Conservation (phyloP, 805 yeast genomes). For the Candida stauntonica region DNA sequence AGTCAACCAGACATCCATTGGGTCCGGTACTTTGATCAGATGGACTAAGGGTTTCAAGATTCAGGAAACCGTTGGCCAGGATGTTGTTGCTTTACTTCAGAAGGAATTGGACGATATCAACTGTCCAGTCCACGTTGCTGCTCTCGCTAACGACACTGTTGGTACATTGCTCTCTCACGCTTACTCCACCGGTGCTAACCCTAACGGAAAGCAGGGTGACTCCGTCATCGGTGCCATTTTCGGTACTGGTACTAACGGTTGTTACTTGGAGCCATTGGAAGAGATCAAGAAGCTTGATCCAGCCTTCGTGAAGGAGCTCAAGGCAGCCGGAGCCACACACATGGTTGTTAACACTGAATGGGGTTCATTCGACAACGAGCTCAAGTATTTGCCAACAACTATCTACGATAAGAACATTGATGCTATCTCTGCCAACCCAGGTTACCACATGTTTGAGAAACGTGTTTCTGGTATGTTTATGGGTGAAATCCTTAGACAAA, state of each 20-base stretch:
- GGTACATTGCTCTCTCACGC: constrained; percentile 90
- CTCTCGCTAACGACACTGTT: constrained; percentile 93
- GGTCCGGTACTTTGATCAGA: constrained; percentile 76
- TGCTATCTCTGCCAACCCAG: constrained; percentile 69
- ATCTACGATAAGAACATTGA: constrained; percentile 74
- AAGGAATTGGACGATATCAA: constrained; percentile 54
- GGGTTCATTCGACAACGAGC: constrained; percentile 93
- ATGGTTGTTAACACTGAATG: constrained; percentile 96
- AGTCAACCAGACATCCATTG: constrained; percentile 75
- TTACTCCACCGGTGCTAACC: constrained; percentile 56
- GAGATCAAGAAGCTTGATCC: constrained; percentile 72
- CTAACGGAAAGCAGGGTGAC: constrained; percentile 58
- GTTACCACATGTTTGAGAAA: constrained; percentile 89
- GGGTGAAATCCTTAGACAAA: constrained; percentile 82
- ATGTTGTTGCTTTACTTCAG: constrained; percentile 74
- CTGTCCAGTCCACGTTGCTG: constrained; percentile 69
- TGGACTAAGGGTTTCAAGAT: constrained; percentile 97
- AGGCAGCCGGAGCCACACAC: constrained; percentile 44
- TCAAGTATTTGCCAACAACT: constrained; percentile 71
- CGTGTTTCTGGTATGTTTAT: constrained; percentile 89
- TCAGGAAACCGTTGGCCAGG: constrained; percentile 78
- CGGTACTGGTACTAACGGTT: constrained; percentile 98
- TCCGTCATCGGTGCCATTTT: constrained; percentile 87
- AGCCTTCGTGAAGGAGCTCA: constrained; percentile 33
- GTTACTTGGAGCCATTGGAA: constrained; percentile 75